phyloP scores from a whole-genome alignment of 371 early-diverging fungal species.

The Zychaea mexicana region DNA sequence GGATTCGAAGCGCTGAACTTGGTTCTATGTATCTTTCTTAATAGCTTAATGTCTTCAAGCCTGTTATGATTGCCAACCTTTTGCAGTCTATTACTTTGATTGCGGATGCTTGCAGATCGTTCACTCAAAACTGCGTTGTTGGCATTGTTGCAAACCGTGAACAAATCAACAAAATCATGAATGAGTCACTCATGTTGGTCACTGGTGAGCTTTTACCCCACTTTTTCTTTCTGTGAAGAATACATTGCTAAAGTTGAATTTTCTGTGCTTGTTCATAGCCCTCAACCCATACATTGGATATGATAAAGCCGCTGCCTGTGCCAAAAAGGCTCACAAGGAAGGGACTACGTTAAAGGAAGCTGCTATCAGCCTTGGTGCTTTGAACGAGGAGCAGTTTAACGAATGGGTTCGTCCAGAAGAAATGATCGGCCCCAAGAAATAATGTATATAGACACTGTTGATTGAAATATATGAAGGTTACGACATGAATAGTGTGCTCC shows the following conservation, averaged over 20 bases:
- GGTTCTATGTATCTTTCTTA: not conserved
- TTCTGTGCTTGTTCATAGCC: slow-evolving; percentile 37
- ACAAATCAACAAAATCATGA: slow-evolving; percentile 73
- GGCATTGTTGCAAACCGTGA: slow-evolving; percentile 83
- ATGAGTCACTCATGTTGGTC: slow-evolving; percentile 85
- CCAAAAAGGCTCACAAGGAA: slow-evolving; percentile 88
- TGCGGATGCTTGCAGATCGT: slow-evolving; percentile 77
- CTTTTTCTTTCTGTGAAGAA: too few species aligned
- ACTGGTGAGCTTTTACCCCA: slow-evolving; percentile 49
- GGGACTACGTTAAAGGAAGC: slow-evolving; percentile 82
- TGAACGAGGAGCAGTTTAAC: slow-evolving; percentile 81
- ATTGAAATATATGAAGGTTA: too few species aligned
- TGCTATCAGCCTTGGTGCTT: slow-evolving; percentile 71
- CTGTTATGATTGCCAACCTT: slow-evolving; percentile 88
- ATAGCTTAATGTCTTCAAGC: slow-evolving; percentile 90
- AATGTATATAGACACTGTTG: not conserved
- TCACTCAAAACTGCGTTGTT: slow-evolving; percentile 83
- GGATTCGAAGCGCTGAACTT: too few species aligned
- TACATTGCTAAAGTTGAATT: not conserved
- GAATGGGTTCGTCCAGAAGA: slow-evolving; percentile 86
- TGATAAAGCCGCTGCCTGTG: slow-evolving; percentile 85
- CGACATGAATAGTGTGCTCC: too few species aligned
- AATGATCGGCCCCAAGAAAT: slow-evolving; percentile 65
- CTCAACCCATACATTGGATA: slow-evolving; percentile 86
- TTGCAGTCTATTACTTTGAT: slow-evolving; percentile 79